Percentiles rank a stretch among this genome's conserved stretches.
phyloP scores from a whole-genome alignment of 1,284 basidiomycete genomes.

The Athelia sp. region DNA sequence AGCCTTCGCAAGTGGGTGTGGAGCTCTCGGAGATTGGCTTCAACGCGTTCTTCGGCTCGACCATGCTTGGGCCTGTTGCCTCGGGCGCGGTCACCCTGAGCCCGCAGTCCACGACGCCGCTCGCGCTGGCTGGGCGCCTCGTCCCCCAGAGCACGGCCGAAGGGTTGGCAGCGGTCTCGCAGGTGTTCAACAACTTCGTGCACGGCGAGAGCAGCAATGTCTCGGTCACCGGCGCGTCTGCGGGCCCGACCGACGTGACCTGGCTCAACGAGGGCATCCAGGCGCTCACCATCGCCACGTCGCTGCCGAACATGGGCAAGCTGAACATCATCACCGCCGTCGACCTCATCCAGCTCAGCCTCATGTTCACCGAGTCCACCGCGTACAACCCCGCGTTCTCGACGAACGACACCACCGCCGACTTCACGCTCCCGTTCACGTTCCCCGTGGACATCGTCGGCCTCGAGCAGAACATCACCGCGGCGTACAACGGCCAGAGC shows the following conservation, averaged over 20 bases:
- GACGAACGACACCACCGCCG: constrained; percentile 54
- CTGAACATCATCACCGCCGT: constrained; percentile 68
- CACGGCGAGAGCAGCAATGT: constrained; percentile 64
- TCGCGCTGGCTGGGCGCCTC: constrained; percentile 62
- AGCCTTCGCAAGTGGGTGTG: constrained; percentile 79
- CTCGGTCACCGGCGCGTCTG: constrained; percentile 57
- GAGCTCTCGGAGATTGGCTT: constrained; percentile 61
- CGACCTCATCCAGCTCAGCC: constrained; percentile 54
- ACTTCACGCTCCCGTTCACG: constrained; percentile 66
- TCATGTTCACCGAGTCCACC: constrained; percentile 54
- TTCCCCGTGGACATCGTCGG: constrained; percentile 71
- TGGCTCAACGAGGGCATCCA: constrained; percentile 79
- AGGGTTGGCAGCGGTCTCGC: constrained; percentile 58
- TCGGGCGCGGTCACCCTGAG: constrained; percentile 48
- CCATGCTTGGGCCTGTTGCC: constrained; percentile 57
- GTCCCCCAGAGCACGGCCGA: constrained; percentile 50
- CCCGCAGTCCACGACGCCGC: constrained; percentile 47
- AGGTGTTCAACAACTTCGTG: constrained; percentile 74
- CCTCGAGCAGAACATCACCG: constrained; percentile 58
- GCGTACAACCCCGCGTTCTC: constrained; percentile 57
- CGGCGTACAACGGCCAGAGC: constrained; percentile 47
- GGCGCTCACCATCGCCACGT: constrained; percentile 52
- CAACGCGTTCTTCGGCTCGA: constrained; percentile 47
- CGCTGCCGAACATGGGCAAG: constrained; percentile 61
- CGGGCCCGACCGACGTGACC: constrained; percentile 56